A percentile compares a stretch with the other conserved stretches of the same genome.
phyloP scores from a whole-genome alignment of 768 basidiomycete genomes.

The Xerocomus brunneocitrinus region DNA sequence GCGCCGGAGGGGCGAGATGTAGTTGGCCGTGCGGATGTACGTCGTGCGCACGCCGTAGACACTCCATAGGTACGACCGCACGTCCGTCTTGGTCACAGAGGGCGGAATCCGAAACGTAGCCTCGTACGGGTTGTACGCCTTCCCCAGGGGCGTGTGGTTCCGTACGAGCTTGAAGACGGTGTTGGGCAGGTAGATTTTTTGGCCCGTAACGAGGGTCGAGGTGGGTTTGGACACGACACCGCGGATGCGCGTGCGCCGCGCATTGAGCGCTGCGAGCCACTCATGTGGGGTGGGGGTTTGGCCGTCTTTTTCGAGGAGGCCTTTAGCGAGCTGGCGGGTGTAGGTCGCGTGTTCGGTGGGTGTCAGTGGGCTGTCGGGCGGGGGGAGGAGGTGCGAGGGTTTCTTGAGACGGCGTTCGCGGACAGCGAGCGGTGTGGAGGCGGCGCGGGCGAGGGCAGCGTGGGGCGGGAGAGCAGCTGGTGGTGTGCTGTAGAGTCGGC shows the following conservation, averaged over 20 bases:
- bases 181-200: conserved; percentile 88
- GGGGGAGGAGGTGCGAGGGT: conserved; percentile 34
- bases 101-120: conserved; percentile 92
- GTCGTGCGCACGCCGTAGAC: conserved; percentile 88
- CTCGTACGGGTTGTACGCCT: conserved; percentile 90
- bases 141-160: conserved; percentile 69
- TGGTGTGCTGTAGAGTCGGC: conserved; percentile 36
- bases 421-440: conserved; percentile 71
- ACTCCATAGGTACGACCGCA: conserved; percentile 78
- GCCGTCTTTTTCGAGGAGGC: conserved; percentile 40
- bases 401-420: conserved; percentile 59
- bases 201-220: conserved; percentile 59
- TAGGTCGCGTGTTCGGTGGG: conserved; percentile 62
- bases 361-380: conserved; percentile 52
- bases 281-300: conserved; percentile 44
- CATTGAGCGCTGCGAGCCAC: conserved; percentile 56
- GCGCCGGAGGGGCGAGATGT: conserved; percentile 53
- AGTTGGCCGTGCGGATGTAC: conserved; percentile 95
- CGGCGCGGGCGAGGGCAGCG: conserved; percentile 51
- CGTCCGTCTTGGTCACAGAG: conserved; percentile 87
- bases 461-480: conserved; percentile 36
- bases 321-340: conserved; percentile 51
- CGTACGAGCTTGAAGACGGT: conserved; percentile 76
- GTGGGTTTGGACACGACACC: conserved; percentile 45
- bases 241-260: conserved; percentile 60